Base-by-base conservation (phyloP, 1,139 yeast genomes). In the Blastobotrys elegans region DNA sequence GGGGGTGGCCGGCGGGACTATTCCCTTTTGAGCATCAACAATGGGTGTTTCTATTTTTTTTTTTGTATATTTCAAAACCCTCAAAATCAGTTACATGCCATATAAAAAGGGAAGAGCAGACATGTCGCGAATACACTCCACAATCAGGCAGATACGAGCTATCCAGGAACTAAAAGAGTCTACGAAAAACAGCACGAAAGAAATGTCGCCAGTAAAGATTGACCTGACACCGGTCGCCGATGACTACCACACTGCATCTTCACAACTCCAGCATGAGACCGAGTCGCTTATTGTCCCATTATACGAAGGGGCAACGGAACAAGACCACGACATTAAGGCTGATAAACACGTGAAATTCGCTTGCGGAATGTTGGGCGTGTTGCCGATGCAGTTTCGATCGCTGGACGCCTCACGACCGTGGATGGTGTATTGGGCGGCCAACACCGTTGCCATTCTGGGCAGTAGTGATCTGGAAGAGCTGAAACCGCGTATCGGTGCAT, bases 331-430 rank as follows among this genome's bases (percentile, higher is more conserved):
- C 11, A 13, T 74, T 47, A 54, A 59, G 13, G 60, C 62, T 27
- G 59, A 59, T 3, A 61, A 56, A 3, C 83, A 79, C 54, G 49
- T 57, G 20, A 55, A 54, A 47, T 82, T 71, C 55, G 58, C 75
- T 13, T 60, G 65, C 17, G 71, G 73, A 40, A 66, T 85, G 21
- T 56, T 52, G 18, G 65, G 63, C 26, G 70, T 73, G 26, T 71
- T 85, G 26, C 84, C 89, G 0, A 56, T 64, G 2, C 59, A 66
- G 39, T 76, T 73, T 65, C 65, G 68, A 43, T 68, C 71, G 0
- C 70, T 87, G 41, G 97, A 92, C 65, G 92, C 97, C 0, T 85
- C 95, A 21, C 90, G 85, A 53, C 82, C 96, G 0, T 94, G 98
- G 98, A 69, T 92, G 64, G 53, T 84, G 2, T 90, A 86, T 64